These are phyloP conservation scores for Tetradesmus lagerheimii DNA, from an alignment of 139 green algal species.

Conservation along the genomic window DNA sequence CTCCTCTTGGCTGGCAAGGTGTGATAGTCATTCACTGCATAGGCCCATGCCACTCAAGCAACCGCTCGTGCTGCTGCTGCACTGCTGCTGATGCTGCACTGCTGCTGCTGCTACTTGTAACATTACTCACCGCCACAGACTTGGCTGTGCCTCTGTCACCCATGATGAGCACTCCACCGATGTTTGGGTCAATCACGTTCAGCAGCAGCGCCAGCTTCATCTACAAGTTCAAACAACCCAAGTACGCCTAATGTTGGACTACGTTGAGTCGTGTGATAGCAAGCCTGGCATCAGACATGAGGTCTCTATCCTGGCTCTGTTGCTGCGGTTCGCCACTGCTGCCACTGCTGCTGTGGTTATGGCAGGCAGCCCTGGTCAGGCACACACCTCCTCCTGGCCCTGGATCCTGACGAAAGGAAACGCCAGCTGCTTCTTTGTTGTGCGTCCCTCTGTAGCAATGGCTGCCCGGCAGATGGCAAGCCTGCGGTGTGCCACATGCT, in stretches of 20 bases:
- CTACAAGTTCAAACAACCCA: neutral
- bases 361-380: neutral
- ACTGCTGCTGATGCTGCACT: neutral
- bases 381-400: conserved; percentile 35
- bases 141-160: conserved; percentile 91
- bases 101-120: neutral
- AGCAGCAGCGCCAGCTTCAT: conserved; percentile 91
- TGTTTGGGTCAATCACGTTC: conserved; percentile 89
- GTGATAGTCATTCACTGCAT: too few species aligned
- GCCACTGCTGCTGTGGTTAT: neutral
- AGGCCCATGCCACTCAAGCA: too few species aligned
- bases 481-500: neutral
- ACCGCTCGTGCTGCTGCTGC: conserved; percentile 11
- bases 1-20: too few species aligned
- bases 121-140: conserved; percentile 71
- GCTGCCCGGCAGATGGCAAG: neutral
- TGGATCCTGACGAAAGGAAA: conserved; percentile 48
- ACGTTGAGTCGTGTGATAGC: neutral
- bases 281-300: neutral
- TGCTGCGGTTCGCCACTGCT: neutral
- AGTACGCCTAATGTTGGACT: too few species aligned
- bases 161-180: conserved; percentile 92
- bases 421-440: conserved; percentile 39
- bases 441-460: conserved; percentile 9
- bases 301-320: neutral